Evolutionary conservation across 345 rosid genomes (phyloP).

Genomic region (Linum tenue): DNA sequence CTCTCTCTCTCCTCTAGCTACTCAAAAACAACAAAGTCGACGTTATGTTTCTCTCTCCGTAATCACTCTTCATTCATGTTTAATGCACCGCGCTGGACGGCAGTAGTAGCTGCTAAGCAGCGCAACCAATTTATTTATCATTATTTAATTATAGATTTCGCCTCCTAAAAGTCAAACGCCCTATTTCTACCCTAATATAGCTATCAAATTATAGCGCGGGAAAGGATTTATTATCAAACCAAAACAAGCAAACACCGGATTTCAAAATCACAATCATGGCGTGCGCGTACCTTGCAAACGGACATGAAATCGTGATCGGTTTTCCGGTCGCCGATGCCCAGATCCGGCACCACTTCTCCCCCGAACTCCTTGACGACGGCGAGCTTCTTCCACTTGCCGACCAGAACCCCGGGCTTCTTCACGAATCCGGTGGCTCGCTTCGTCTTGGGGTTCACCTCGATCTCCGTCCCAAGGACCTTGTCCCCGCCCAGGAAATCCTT

Average conservation of each 20-base stretch:
- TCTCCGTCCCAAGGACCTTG: slow-evolving; percentile 87
- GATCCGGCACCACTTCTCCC: slow-evolving; percentile 43
- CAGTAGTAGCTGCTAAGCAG: no score
- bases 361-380: slow-evolving; percentile 73
- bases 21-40: no score
- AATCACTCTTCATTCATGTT: no score
- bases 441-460: slow-evolving; percentile 69
- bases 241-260: not conserved
- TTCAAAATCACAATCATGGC: not conserved
- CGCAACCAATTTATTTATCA: no score
- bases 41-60: no score
- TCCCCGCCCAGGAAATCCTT: slow-evolving; percentile 86
- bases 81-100: no score
- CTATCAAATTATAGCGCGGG: no score
- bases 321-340: slow-evolving; percentile 76
- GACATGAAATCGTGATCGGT: slow-evolving; percentile 90
- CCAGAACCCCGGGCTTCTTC: slow-evolving; percentile 74
- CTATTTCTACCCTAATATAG: no score
- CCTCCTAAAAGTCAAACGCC: no score
- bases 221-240: not conserved
- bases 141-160: no score
- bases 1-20: not conserved
- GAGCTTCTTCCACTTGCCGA: slow-evolving; percentile 54
- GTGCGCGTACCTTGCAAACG: slow-evolving; percentile 75
- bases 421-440: slow-evolving; percentile 84